These are phyloP conservation scores for Paecilomyces sp. DNA, from an alignment of 2,329 filamentous ascomycete genomes.

Conservation along the genomic window DNA sequence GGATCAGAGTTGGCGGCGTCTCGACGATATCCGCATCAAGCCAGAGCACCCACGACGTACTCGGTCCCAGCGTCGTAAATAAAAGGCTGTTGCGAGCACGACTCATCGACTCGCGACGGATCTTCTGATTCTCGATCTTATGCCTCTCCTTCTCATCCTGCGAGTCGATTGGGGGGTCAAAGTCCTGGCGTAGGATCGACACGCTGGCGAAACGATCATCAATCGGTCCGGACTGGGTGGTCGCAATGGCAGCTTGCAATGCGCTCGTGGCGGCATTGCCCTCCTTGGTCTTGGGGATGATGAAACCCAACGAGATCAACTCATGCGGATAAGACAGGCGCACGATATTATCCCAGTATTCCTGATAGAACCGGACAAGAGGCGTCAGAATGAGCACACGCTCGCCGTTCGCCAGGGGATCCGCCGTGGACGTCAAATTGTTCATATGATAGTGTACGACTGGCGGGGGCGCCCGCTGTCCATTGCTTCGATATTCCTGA, in stretches of 20 bases:
- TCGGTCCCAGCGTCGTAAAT: conserved; percentile 87
- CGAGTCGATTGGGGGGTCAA: conserved; percentile 70
- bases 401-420: conserved; percentile 73
- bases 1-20: conserved; percentile 74
- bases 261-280: conserved; percentile 79
- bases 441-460: conserved; percentile 93
- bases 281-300: conserved; percentile 87
- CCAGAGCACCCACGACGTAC: conserved; percentile 95
- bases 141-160: conserved; percentile 86
- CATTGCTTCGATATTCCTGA: conserved; percentile 41
- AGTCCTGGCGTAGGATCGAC: conserved; percentile 92
- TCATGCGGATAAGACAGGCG: conserved; percentile 84
- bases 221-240: conserved; percentile 76
- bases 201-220: conserved; percentile 83
- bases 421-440: conserved; percentile 74
- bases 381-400: conserved; percentile 87
- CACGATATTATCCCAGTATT: conserved; percentile 91
- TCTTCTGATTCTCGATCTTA: conserved; percentile 85
- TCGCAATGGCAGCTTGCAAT: conserved; percentile 75
- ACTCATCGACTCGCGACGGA: conserved; percentile 80
- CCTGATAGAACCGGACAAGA: conserved; percentile 84
- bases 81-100: conserved; percentile 88
- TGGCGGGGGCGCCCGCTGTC: conserved; percentile 60
- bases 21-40: conserved; percentile 89
- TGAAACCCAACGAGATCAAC: conserved; percentile 90